Base-by-base conservation (phyloP, 2,329 filamentous ascomycete genomes). In the Elsinoe fawcettii region DNA sequence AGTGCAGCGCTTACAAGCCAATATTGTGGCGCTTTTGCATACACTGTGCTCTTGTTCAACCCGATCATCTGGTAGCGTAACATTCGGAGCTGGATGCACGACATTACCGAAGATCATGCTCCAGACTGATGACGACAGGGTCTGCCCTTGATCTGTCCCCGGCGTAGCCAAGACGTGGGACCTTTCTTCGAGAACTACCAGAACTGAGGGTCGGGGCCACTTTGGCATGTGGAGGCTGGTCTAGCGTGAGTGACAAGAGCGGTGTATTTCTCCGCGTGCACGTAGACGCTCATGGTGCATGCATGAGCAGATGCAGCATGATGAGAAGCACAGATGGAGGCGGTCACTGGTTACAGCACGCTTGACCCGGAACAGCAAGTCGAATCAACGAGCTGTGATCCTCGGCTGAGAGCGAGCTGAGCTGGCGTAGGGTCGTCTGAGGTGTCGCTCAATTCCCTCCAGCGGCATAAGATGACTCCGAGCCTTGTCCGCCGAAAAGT, bases 111-210 rank as follows among this genome's bases (percentile, higher is more conserved):
- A 53, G 49, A 53, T 53, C 11, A 37, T 53, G 49, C 49, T 37
- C 14, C 49, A 22, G 16, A 53, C 49, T 53, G 49, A 37, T 53
- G 49, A 53, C 49, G 49, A 53, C 49, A 53, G 49, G 49, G 49
- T 53, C 49, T 53, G 6, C 16, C 16, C 44, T 49, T 18, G 49
- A 53, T 53, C 49, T 23, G n/a, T 18, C 18, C 27, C 37, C 8
- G 30, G 5, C 22, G n/a, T 16, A 51, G 49, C 49, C 49, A 53
- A 53, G 49, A 32, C 32, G 18, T 37, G 49, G 49, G 41, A 44
- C 41, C 23, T 32, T 32, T 4, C 5, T 16, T 6, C n/a, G 32
- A 18, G n/a, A 30, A n/a, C 2, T 34, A 7, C 30, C 25, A 30
- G 20, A 44, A 23, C 20, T 23, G 41, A 44, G 41, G 41, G 3